phyloP scores from a whole-genome alignment of 192 early-diverging fungal genomes.

The Backusella luteola region DNA sequence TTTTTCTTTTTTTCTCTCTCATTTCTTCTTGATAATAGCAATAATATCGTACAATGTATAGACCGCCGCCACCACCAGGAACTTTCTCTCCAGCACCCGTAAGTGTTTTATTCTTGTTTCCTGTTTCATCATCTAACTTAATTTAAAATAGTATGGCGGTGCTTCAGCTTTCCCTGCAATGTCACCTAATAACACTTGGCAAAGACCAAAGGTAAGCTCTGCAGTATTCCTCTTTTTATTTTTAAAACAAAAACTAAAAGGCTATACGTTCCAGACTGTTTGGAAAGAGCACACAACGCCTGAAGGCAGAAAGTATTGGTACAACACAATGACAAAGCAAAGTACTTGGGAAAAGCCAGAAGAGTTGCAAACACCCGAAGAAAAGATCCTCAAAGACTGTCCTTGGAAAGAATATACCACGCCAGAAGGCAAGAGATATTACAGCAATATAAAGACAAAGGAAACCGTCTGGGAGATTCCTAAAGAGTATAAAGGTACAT shows the following conservation, averaged over 20 bases:
- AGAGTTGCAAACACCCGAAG: conserved; percentile 79
- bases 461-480: conserved; percentile 89
- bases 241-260: not conserved
- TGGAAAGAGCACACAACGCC: conserved; percentile 79
- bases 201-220: not conserved
- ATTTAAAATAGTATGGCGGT: not conserved
- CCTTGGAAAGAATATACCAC: conserved; percentile 87
- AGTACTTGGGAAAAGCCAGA: conserved; percentile 96
- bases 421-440: conserved; percentile 80
- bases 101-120: not conserved
- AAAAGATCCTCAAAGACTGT: conserved; percentile 57
- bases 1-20: not conserved
- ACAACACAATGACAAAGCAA: conserved; percentile 70
- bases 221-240: not conserved
- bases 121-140: not conserved
- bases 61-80: conserved; percentile 20
- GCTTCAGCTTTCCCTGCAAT: not conserved
- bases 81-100: conserved; percentile 5
- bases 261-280: conserved; percentile 1
- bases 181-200: not conserved
- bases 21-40: not conserved
- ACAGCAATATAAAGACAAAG: conserved; percentile 74
- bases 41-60: conserved; percentile 5
- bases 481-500: conserved; percentile 58
- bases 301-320: conserved; percentile 89